Base-by-base conservation (phyloP, 2,329 filamentous ascomycete genomes). In the Apiospora pterosperma region DNA sequence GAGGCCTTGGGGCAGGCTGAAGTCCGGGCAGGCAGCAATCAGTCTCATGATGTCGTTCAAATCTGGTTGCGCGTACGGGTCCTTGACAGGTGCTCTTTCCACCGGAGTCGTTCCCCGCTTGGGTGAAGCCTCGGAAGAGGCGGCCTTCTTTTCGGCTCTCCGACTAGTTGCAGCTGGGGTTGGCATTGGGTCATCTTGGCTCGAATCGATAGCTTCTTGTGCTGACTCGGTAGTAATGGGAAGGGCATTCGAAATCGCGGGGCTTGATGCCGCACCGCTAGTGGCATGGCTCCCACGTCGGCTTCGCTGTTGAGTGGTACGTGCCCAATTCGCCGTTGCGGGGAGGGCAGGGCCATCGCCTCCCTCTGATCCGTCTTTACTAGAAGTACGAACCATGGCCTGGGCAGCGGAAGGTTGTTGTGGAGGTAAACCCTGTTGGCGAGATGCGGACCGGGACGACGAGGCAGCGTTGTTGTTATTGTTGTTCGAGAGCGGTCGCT, bases 301-400 rank as follows among this genome's bases (percentile, higher is more conserved):
- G 77, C 86, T 92, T 65, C 84, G 85, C 68, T 84, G 86, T 77
- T 82, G 87, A 64, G 89, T 82, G 73, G 90, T 86, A 75, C 88
- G 82, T 80, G 95, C 96, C 96, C 96, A 99, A 74, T 90, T 97
- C 5, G 95, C 96, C 4, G 94, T 93, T 1, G 94, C 93, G 2
- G 96, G 96, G 48, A 99, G 82, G n/a, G 93, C 96, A 42, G 96
- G 93, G 3, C 90, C 90, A 73, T 97, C 95, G n/a, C 85, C 88
- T 71, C 83, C 85, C 63, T 90, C 87, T 0, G 90, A 88, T 11
- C 86, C 89, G 66, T 96, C 92, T 74, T 92, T 93, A 77, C 91
- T 94, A n/a, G 85, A 83, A 66, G 92, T 90, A 42, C 92, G 86
- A 36, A 84, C 84, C 90, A 96, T 93, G n/a, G 85, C 79, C 69